A percentile compares a stretch with the other conserved stretches of the same genome.
Conservation (phyloP, 2,329 filamentous ascomycete genomes). For the Tolypocladium tropicale region DNA sequence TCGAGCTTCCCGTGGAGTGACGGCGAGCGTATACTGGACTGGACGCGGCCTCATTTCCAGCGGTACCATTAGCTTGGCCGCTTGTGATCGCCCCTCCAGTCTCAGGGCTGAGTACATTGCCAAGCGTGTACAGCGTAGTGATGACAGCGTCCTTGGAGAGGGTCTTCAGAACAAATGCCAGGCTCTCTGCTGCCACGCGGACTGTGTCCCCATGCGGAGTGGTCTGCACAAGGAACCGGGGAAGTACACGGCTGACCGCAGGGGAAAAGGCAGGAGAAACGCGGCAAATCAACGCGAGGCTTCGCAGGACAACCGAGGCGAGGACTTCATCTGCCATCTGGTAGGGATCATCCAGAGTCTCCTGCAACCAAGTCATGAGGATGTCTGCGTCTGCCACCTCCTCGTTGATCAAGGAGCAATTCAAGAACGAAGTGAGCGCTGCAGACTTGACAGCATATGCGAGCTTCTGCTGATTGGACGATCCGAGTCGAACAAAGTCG, state of each 20-base stretch:
- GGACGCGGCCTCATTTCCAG: conserved; percentile 25
- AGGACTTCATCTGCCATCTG: conserved; percentile 76
- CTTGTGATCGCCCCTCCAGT: conserved; percentile 45
- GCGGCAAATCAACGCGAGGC: conserved; percentile 71
- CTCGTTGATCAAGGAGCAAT: conserved; percentile 74
- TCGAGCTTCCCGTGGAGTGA: conserved; percentile 60
- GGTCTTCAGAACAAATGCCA: conserved; percentile 70
- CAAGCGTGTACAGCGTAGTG: conserved; percentile 90
- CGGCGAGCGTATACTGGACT: conserved; percentile 40
- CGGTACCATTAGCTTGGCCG: conserved; percentile 34
- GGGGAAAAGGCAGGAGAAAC: conserved; percentile 64
- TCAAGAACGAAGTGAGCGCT: conserved; percentile 73
- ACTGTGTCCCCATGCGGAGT: conserved; percentile 60
- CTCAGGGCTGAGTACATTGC: conserved; percentile 80
- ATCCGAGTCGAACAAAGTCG: conserved; percentile 75
- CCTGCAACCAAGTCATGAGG: conserved; percentile 77
- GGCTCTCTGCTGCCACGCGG: conserved; percentile 67
- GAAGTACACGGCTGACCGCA: conserved; percentile 66
- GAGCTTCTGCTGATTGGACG: conserved; percentile 75
- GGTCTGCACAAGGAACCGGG: conserved; percentile 81
- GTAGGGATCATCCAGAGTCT: conserved; percentile 63
- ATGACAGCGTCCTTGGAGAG: conserved; percentile 90
- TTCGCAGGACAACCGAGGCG: conserved; percentile 68
- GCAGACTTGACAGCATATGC: conserved; percentile 79
- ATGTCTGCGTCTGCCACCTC: conserved; percentile 70